Evolutionary conservation across 371 early-diverging fungal genomes (phyloP), one percentile per base, ranked within the genome.

Genomic region (Haplosporangium sp.): DNA sequence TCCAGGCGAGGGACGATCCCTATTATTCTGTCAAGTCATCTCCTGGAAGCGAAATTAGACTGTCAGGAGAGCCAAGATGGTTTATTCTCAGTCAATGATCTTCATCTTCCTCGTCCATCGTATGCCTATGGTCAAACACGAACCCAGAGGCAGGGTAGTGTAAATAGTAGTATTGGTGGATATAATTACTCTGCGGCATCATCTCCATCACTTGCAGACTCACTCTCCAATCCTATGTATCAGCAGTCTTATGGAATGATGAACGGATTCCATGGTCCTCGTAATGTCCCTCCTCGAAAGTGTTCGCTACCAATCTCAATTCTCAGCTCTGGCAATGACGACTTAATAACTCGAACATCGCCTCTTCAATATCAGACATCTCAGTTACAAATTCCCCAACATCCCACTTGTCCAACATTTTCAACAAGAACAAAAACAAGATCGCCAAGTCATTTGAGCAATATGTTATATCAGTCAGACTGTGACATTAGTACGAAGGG

Each of bases 161-260:
- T 78, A 10, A 74, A 70, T 42, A 78, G 79, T 70, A 78, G 74
- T 39, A 64, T 71, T 42, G 79, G 74, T 10, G 79, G 79, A 0
- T 71, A 78, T 56, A 73, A 69, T 47, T 74, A 71, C 50, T 78
- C 79, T 5, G 68, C 63, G 0, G 74, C 79, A 3, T 78, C 79
- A 3, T 78, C 79, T 2, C 79, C 74, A 0, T 78, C 79, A 0
- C 67, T 78, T 1, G 79, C 79, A n/a, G 79, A 78, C 55, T 78
- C 79, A 1, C 74, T 78, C 38, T 78, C 79, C 4, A 78, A 78
- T 19, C 79, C 79, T 3, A 78, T 78, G 79, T 78, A 78, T 40
- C 74, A 74, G 1, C 71, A 78, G 48, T 64, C 61, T 3, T 5
- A 53, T 17, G 77, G 65, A 38, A 57, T 66, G 35, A 37, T 63